A percentile compares a stretch with the other conserved stretches of the same genome.
Conservation (phyloP, 1,284 basidiomycete genomes). For the Ganoderma lucidum region DNA sequence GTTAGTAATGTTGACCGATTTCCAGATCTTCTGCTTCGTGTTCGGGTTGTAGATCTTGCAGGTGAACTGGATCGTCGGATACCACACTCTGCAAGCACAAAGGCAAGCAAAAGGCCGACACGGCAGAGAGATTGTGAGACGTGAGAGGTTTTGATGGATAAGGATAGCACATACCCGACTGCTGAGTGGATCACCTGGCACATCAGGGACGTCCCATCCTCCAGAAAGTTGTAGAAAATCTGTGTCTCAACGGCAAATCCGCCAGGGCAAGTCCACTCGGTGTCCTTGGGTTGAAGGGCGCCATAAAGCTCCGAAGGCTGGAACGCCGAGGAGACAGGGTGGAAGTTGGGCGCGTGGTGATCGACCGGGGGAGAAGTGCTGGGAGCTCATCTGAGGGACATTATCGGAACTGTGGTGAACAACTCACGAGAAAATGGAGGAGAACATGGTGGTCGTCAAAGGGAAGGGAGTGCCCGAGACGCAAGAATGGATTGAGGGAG, state of each 20-base stretch:
- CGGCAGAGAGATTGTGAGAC: conserved; percentile 5
- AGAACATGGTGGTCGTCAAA: conserved; percentile 61
- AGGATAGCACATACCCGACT: conserved; percentile 77
- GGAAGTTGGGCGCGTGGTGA: conserved; percentile 78
- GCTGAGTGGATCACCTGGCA: conserved; percentile 96
- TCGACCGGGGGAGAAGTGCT: conserved; percentile 64
- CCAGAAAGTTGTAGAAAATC: conserved; percentile 85
- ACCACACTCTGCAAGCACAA: conserved; percentile 74
- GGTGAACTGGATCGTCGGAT: conserved; percentile 95
- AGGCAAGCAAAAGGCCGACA: conserved; percentile 14
- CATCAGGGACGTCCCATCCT: conserved; percentile 87
- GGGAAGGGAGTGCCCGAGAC: neutral
- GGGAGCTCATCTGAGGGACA: conserved; percentile 32
- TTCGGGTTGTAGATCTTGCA: conserved; percentile 91
- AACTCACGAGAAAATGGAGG: conserved; percentile 76
- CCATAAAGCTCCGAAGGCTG: conserved; percentile 69
- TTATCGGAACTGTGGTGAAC: conserved; percentile 15
- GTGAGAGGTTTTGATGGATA: neutral
- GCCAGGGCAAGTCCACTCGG: conserved; percentile 84
- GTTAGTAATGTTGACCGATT: conserved; percentile 88
- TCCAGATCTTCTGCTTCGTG: conserved; percentile 85
- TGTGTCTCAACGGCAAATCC: conserved; percentile 96
- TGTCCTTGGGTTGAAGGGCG: conserved; percentile 75
- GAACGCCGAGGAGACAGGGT: conserved; percentile 72
- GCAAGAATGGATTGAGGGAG: neutral